Evolutionary conservation across 192 early-diverging fungal genomes (phyloP).

Genomic region (Ambispora gerdemannii): DNA sequence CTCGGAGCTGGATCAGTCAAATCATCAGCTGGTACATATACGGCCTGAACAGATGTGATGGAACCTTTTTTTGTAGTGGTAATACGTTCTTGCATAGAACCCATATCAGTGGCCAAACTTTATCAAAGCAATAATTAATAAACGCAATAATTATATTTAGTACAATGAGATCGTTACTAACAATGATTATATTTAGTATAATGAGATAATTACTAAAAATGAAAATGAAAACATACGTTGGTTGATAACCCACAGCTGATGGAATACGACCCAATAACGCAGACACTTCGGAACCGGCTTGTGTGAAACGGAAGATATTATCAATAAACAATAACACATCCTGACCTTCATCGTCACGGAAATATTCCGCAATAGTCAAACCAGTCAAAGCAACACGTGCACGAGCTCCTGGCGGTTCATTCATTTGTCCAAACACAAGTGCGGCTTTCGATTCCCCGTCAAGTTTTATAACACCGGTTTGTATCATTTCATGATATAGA

Average conservation of each 20-base stretch:
- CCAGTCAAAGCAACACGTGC: slow-evolving; percentile 97
- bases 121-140: neutral
- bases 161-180: neutral
- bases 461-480: slow-evolving; percentile 93
- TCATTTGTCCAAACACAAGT: slow-evolving; percentile 98
- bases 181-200: neutral
- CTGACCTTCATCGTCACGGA: slow-evolving; percentile 99
- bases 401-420: slow-evolving; percentile 98
- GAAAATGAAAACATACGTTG: slow-evolving; percentile 51
- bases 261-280: slow-evolving; percentile 98
- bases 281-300: slow-evolving; percentile 99
- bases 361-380: slow-evolving; percentile 98
- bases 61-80: slow-evolving; percentile 99
- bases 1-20: slow-evolving; percentile 99
- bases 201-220: neutral
- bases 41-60: slow-evolving; percentile 97
- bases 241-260: slow-evolving; percentile 99
- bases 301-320: slow-evolving; percentile 99
- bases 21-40: slow-evolving; percentile 99
- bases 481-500: slow-evolving; percentile 98
- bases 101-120: slow-evolving; percentile 94
- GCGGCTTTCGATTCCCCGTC: slow-evolving; percentile 92
- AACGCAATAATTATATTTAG: neutral
- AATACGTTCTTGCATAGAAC: slow-evolving; percentile 99
- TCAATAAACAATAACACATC: slow-evolving; percentile 99